Base-by-base conservation (phyloP, 495 filamentous ascomycete genomes). In the Recurvomyces mirabilis region DNA sequence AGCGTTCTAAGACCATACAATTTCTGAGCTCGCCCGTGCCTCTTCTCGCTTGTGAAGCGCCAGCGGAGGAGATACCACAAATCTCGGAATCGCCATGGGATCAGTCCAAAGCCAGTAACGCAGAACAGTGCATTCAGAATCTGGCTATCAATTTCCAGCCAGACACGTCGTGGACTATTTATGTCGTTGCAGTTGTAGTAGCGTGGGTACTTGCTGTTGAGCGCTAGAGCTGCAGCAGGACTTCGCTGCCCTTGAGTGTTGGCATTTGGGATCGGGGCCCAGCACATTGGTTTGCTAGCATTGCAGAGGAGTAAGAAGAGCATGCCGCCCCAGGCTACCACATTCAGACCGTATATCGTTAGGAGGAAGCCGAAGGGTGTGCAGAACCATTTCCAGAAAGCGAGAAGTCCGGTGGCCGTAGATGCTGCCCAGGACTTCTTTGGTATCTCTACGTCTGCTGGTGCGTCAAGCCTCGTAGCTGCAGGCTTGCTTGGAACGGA, bases 241-340 rank as follows among this genome's bases (percentile, higher is more conserved):
- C 30, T 26, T 5, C 23, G 9, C 4, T 44, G 44, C 5, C 5
- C 24, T 19, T 24, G 11, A 19, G 24, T 46, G 13, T 45, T 28
- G 23, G 23, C 28, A 9, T 56, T 69, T 4, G 77, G 80, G 35
- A 70, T 68, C 4, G 45, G 46, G 4, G 45, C 33, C 41, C 46
- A 49, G 65, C 85, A 91, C 86, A 91, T 89, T 49, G 77, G 77
- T 1, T 84, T 79, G 0, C 75, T 69, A 11, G 81, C 86, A 53
- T 82, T 79, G 62, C 72, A 76, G 41, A 93, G 69, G 7, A 94
- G 72, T 14, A 93, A 68, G 66, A 94, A 88, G 15, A 93, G 67
- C 87, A 94, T 93, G 26, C 78, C 82, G 40, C 87, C 87, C 86
- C 87, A 94, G 7, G 84, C 86, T 4, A 93, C 68, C 2, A 91